phyloP scores from a whole-genome alignment of 2,329 filamentous ascomycete species.

The Calonectria crousiana region DNA sequence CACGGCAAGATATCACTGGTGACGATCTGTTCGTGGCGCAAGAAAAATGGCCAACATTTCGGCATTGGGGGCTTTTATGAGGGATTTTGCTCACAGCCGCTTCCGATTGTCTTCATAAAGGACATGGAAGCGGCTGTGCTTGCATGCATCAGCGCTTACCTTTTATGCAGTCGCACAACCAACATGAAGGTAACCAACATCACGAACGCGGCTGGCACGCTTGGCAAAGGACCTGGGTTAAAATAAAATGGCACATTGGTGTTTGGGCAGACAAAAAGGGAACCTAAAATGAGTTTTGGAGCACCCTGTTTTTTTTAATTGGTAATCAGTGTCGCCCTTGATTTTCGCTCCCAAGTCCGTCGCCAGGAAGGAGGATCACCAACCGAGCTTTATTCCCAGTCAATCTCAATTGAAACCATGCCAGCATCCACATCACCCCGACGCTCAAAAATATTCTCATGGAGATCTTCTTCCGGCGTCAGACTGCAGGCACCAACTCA shows the following conservation, averaged over 20 bases:
- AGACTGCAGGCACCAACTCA: neutral
- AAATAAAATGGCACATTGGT: neutral
- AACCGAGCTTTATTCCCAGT: too few species aligned
- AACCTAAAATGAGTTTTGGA: neutral
- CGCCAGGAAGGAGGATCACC: neutral
- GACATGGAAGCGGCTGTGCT: neutral
- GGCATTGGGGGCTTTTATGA: neutral
- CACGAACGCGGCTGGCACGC: neutral
- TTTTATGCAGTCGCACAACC: neutral
- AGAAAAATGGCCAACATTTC: neutral
- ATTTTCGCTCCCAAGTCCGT: neutral
- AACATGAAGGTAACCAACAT: neutral
- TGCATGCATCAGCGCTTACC: slow-evolving; percentile 1
- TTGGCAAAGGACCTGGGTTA: neutral
- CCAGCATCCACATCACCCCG: neutral
- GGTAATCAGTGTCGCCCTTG: neutral
- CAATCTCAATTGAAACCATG: neutral
- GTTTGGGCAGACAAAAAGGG: neutral
- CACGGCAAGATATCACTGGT: neutral
- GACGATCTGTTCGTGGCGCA: neutral
- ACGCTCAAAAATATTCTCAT: neutral
- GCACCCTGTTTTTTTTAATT: neutral
- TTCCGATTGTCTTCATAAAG: neutral
- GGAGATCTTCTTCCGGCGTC: neutral
- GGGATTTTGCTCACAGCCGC: neutral